Base-by-base conservation (phyloP, 2,329 filamentous ascomycete genomes). In the Fusarium sp. region DNA sequence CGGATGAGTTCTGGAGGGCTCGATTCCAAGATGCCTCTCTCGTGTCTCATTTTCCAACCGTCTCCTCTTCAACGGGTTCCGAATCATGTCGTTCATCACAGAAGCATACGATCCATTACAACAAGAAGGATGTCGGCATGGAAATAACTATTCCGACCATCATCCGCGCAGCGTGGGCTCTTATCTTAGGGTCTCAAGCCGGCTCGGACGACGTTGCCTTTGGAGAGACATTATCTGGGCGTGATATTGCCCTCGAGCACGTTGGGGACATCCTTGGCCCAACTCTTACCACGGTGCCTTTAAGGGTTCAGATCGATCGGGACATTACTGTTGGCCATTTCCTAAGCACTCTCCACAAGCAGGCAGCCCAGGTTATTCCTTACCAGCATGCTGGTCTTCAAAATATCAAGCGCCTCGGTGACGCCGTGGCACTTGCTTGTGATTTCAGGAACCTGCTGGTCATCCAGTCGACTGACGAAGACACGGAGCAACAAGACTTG, bases 361-460 rank as follows among this genome's bases (percentile, higher is more conserved):
- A 43, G 24, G 56, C 62, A 10, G 24, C 43, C 0, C n/a, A 58
- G 2, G 63, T 73, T 42, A 70, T 74, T 3, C 64, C 68, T 0
- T 64, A 67, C 41, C 75, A 75, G 26, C 69, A 77, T 6, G 53
- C 70, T 2, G 73, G 74, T 5, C 58, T 78, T 1, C 69, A 73
- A 7, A 66, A 72, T 26, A 69, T 53, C 80, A 63, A 53, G 5
- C 64, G 63, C 2, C 35, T 67, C 1, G 22, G 34, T 2, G 29
- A 49, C 4, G 41, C 59, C 7, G 69, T 70, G 24, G 47, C 66
- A 6, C 31, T 46, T 12, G 58, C 65, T 9, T 53, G 55, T 5
- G 45, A 64, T 13, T 75, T 76, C 43, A 68, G 64, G 24, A 75
- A 65, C 7, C 29, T 75, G 12, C 53, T 76, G 7, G 72, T 75